Evolutionary conservation across 1,284 basidiomycete species (phyloP).

Genomic region (Rhodotorula sp.): DNA sequence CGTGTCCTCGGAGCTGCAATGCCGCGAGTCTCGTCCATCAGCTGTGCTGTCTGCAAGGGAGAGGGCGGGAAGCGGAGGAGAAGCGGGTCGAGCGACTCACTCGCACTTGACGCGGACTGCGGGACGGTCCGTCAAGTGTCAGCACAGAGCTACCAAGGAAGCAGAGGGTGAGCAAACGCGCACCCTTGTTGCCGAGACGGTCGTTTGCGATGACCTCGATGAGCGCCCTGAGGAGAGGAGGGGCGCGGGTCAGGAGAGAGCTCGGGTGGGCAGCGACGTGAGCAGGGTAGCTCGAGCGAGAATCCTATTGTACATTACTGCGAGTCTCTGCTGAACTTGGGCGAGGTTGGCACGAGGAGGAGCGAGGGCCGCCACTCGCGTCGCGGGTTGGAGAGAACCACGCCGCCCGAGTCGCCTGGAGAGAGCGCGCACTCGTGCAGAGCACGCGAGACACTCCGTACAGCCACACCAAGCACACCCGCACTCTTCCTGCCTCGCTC

Average conservation of each 20-base stretch:
- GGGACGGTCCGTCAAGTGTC: background rate
- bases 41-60: fast-evolving
- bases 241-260: background rate
- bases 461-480: background rate
- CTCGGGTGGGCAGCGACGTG: too few relatives aligned
- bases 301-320: too few relatives aligned
- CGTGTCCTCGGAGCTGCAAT: conserved; percentile 82
- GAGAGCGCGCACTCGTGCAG: background rate
- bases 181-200: conserved; percentile 93
- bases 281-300: too few relatives aligned
- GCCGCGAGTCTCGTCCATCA: conserved; percentile 45
- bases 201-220: conserved; percentile 77
- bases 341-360: background rate
- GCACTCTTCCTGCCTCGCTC: background rate
- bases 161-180: conserved; percentile 8
- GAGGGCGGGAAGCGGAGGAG: background rate
- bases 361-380: background rate
- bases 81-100: conserved; percentile 32
- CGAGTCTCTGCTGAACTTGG: background rate
- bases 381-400: background rate
- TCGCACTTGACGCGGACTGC: conserved; percentile 77
- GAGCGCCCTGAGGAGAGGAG: conserved; percentile 14
- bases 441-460: background rate
- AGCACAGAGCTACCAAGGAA: background rate
- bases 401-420: background rate